Evolutionary conservation across 257 asterid genomes (phyloP), one percentile per base, ranked within the genome.

Genomic region (Eucommia ulmoides): DNA sequence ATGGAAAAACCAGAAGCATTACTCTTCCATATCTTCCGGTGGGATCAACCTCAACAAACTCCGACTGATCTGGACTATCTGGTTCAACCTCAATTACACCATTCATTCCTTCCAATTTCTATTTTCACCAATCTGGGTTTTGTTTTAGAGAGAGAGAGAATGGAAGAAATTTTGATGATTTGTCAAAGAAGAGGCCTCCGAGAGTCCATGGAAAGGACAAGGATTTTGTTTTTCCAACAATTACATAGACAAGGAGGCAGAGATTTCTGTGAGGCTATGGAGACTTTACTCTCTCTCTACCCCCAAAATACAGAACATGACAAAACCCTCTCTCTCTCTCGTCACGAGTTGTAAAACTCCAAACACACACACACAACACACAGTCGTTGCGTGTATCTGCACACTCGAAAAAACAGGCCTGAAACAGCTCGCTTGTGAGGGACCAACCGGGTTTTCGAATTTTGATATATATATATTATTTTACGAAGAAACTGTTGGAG

Each of bases 11-110:
- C 38, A 12, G 38, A 52, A 48, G 17, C 73, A 60, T 70, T n/a
- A 88, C 97, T 86, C 94, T 84, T 69, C 89, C 94, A 67, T 88
- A 88, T 88, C 97, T 79, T 23, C 94, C 95, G 52, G 87, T 75
- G 19, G 97, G 97, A 76, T 88, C 97, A 74, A 81, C 87, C 68
- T 88, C 97, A 26, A 82, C 84, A 56, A 79, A 84, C 51, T 78
- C 94, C 48, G 88, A 67, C 61, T 75, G 77, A 59, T 80, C 95
- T 56, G 74, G 66, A 60, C 72, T 84, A 59, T 80, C 95, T 56
- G 74, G 66, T 62, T 74, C 87, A 66, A 58, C 63, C 58, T 68
- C 81, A 65, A 41, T 65, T 25, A 69, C 70, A 69, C 74, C 87
- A 72, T 74, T 69, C 97, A 88, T 88, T 50, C 72, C 64, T 58